phyloP scores from a whole-genome alignment of 2,329 filamentous ascomycete species.

The Davidsoniella australis region DNA sequence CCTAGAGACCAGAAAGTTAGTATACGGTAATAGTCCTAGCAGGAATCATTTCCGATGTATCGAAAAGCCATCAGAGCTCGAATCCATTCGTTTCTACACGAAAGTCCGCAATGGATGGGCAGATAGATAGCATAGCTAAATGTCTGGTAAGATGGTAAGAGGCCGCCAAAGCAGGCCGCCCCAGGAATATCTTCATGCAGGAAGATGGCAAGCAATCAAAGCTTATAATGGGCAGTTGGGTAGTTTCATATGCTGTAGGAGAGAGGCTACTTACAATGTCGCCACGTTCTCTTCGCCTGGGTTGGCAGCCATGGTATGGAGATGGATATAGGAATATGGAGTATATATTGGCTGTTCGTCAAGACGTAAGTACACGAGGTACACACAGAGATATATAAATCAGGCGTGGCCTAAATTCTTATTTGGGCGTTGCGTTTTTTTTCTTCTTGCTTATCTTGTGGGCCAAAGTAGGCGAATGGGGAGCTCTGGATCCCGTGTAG shows the following conservation, averaged over 20 bases:
- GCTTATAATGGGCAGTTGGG: slow-evolving; percentile 8
- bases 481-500: no score
- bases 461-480: no score
- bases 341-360: not conserved
- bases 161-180: not conserved
- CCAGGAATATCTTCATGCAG: not conserved
- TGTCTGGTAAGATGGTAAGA: not conserved
- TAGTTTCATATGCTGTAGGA: not conserved
- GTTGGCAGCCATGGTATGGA: slow-evolving; percentile 25
- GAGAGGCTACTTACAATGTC: slow-evolving; percentile 26
- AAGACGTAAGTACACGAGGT: not conserved
- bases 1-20: slow-evolving; percentile 24
- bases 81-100: no score
- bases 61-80: no score
- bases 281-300: slow-evolving; percentile 34
- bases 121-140: no score
- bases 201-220: not conserved
- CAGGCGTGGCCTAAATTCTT: not conserved
- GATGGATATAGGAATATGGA: not conserved
- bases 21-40: no score
- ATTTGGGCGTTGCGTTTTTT: no score
- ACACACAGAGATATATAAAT: not conserved
- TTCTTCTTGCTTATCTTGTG: no score
- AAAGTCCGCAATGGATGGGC: no score
- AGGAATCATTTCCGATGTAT: no score